Evolutionary conservation across 371 early-diverging fungal species (phyloP).

Genomic region (Cladochytrium tenue): DNA sequence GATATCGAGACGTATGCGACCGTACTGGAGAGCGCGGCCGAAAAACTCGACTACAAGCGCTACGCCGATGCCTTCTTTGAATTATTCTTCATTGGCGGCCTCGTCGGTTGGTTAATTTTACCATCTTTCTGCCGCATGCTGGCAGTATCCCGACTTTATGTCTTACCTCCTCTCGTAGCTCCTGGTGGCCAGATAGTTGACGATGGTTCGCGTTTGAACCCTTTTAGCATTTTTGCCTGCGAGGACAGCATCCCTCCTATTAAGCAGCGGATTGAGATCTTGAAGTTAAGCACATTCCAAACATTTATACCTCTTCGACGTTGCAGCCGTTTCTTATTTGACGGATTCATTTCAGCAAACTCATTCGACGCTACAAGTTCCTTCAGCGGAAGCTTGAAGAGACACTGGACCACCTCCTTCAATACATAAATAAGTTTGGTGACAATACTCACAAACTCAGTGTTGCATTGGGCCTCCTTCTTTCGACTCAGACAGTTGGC

Average conservation of each 20-base stretch:
- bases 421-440: slow-evolving; percentile 80
- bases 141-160: slow-evolving; percentile 2
- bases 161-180: slow-evolving; percentile 43
- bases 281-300: too few species aligned
- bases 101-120: slow-evolving; percentile 63
- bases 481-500: slow-evolving; percentile 67
- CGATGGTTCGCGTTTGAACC: slow-evolving; percentile 76
- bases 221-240: slow-evolving; percentile 81
- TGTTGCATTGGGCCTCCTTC: slow-evolving; percentile 73
- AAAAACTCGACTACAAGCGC: slow-evolving; percentile 87
- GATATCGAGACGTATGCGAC: slow-evolving; percentile 70
- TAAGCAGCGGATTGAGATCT: slow-evolving; percentile 75
- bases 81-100: slow-evolving; percentile 85
- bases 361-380: slow-evolving; percentile 91
- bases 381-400: slow-evolving; percentile 85
- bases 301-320: not conserved
- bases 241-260: slow-evolving; percentile 70
- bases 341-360: slow-evolving; percentile 46
- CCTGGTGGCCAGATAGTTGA: slow-evolving; percentile 85
- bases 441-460: slow-evolving; percentile 80
- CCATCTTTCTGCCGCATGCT: slow-evolving; percentile 1
- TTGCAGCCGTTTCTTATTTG: slow-evolving; percentile 10
- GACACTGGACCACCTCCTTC: slow-evolving; percentile 77
- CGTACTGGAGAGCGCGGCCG: slow-evolving; percentile 79
- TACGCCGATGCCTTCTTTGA: slow-evolving; percentile 93